Percentiles rank a stretch among this genome's conserved stretches.
phyloP scores from a whole-genome alignment of 139 green algal species.

The Chlorella sp. region DNA sequence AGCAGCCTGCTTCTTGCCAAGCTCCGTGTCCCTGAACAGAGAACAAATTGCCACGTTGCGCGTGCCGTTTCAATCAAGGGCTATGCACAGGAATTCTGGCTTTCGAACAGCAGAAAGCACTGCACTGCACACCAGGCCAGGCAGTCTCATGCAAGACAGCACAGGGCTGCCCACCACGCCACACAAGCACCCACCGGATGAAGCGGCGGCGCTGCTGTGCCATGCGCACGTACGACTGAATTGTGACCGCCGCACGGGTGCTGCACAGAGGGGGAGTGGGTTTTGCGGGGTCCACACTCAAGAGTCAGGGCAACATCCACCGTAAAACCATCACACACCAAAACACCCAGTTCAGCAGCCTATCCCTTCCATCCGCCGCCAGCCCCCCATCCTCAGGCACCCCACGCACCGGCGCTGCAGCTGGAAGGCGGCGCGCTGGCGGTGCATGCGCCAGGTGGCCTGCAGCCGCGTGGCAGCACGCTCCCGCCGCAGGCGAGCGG shows the following conservation, averaged over 20 bases:
- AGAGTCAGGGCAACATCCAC: too few relatives aligned
- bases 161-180: too few relatives aligned
- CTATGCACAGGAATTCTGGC: neutral
- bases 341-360: too few relatives aligned
- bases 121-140: too few relatives aligned
- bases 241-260: constrained; percentile 37
- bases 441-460: constrained; percentile 51
- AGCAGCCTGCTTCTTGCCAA: constrained; percentile 44
- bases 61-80: too few relatives aligned
- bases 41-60: too few relatives aligned
- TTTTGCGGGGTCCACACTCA: too few relatives aligned
- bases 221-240: constrained; percentile 61
- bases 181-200: neutral
- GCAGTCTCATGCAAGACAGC: too few relatives aligned
- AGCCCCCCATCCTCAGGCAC: too few relatives aligned
- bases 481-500: constrained; percentile 30
- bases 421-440: constrained; percentile 22
- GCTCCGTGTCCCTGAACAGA: constrained; percentile 57
- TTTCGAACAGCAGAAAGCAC: too few relatives aligned
- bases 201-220: constrained; percentile 47
- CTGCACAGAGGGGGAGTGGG: neutral
- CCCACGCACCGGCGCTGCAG: constrained; percentile 30
- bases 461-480: constrained; percentile 60
- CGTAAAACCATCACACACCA: too few relatives aligned
- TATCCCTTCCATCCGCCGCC: too few relatives aligned